Evolutionary conservation across 306 rosid species (phyloP).

Genomic region (Lablab purpureus): DNA sequence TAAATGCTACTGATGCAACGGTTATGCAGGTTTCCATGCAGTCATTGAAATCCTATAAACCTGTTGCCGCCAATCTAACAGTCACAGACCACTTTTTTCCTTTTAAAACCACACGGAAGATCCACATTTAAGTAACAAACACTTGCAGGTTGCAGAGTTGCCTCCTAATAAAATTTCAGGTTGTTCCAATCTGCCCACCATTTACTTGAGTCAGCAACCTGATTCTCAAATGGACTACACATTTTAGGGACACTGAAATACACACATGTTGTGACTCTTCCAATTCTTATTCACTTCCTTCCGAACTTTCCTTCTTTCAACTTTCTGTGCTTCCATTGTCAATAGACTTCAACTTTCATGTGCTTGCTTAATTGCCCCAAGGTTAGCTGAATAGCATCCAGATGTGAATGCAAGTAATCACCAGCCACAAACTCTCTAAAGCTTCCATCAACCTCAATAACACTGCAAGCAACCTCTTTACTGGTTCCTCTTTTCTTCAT

Average conservation of each 20-base stretch:
- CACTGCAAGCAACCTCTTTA: slow-evolving; percentile 73
- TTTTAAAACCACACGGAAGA: no score
- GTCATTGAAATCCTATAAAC: no score
- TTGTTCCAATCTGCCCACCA: not conserved
- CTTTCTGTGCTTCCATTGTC: slow-evolving; percentile 14
- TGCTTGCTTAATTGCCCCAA: slow-evolving; percentile 63
- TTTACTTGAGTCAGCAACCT: not conserved
- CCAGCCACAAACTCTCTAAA: slow-evolving; percentile 69
- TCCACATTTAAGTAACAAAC: no score
- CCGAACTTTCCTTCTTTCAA: slow-evolving; percentile 2
- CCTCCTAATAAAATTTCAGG: not conserved
- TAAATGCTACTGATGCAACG: no score
- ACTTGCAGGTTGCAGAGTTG: not conserved
- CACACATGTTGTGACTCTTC: not conserved
- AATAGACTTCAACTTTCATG: slow-evolving; percentile 56
- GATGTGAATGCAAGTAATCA: slow-evolving; percentile 41
- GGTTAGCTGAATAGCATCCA: slow-evolving; percentile 49
- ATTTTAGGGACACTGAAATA: not conserved
- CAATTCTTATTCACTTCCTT: not conserved
- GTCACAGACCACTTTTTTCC: no score
- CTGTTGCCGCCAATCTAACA: no score
- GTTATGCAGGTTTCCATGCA: no score
- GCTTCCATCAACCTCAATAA: slow-evolving; percentile 65
- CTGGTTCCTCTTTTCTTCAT: slow-evolving; percentile 59
- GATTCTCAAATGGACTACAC: not conserved